Evolutionary conservation across 371 early-diverging fungal genomes (phyloP).

Genomic region (Mortierella polycephala): DNA sequence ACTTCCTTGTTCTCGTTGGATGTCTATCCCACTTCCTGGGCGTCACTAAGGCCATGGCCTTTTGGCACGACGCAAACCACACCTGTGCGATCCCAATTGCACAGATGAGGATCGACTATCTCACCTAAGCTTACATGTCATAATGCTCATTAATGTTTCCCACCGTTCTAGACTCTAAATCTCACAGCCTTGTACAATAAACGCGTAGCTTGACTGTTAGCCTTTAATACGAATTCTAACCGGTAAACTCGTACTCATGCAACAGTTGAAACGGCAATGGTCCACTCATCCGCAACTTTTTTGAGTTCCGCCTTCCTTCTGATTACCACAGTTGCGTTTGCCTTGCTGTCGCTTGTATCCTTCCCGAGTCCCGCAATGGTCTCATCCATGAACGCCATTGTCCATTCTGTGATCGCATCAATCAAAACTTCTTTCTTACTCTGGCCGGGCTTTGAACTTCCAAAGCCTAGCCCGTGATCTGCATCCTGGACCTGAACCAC

Average conservation of each 20-base stretch:
- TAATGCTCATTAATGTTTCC: too few species aligned
- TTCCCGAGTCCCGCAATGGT: constrained; percentile 8
- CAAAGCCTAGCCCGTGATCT: constrained; percentile 45
- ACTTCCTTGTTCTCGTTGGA: constrained; percentile 85
- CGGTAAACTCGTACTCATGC: background rate
- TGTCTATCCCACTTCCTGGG: constrained; percentile 83
- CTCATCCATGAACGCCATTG: constrained; percentile 36
- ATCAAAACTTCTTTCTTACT: constrained; percentile 39
- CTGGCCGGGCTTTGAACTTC: constrained; percentile 21
- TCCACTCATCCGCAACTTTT: constrained; percentile 41
- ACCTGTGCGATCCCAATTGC: constrained; percentile 38
- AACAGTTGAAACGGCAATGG: constrained; percentile 18
- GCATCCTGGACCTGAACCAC: constrained; percentile 33
- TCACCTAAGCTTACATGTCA: background rate
- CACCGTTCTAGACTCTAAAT: too few species aligned
- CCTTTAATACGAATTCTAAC: background rate
- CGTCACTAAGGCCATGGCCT: constrained; percentile 73
- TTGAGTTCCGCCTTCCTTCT: constrained; percentile 42
- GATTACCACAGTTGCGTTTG: background rate
- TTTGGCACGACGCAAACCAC: constrained; percentile 52
- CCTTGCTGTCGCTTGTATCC: background rate
- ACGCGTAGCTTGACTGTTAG: background rate
- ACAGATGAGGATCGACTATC: constrained; percentile 21
- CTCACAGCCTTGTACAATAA: background rate
- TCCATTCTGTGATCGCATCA: constrained; percentile 24